These are phyloP conservation scores for Penicillium aurantiogriseum DNA, from an alignment of 2,329 filamentous ascomycete species.

Conservation along the genomic window DNA sequence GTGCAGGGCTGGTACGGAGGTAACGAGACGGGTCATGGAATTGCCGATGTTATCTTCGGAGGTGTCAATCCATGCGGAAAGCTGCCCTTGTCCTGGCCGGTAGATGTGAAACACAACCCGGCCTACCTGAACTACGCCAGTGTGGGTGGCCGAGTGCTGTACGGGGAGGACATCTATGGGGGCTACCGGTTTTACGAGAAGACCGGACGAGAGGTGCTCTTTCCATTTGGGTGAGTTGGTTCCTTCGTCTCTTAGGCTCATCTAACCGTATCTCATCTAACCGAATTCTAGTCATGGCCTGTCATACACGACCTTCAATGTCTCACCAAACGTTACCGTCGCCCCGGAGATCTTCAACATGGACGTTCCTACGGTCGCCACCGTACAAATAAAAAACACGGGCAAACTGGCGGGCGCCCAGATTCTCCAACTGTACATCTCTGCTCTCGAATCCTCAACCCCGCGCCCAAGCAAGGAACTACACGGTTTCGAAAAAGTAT, in stretches of 20 bases:
- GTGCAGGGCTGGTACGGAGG: slow-evolving; percentile 80
- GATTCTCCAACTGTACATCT: slow-evolving; percentile 51
- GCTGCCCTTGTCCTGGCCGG: slow-evolving; percentile 70
- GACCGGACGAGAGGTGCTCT: slow-evolving; percentile 60
- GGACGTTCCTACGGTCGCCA: slow-evolving; percentile 46
- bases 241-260: neutral
- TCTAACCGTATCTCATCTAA: neutral
- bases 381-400: slow-evolving; percentile 50
- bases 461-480: slow-evolving; percentile 44
- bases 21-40: slow-evolving; percentile 77
- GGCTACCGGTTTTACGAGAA: slow-evolving; percentile 79
- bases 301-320: slow-evolving; percentile 68
- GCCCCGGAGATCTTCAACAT: slow-evolving; percentile 35
- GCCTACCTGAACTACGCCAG: slow-evolving; percentile 69
- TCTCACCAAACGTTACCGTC: slow-evolving; percentile 42
- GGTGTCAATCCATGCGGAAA: slow-evolving; percentile 70
- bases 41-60: slow-evolving; percentile 73
- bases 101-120: slow-evolving; percentile 64
- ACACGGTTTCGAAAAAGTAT: slow-evolving; percentile 47
- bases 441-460: slow-evolving; percentile 26
- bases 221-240: slow-evolving; percentile 59
- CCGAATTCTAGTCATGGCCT: slow-evolving; percentile 59
- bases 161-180: slow-evolving; percentile 75
- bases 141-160: slow-evolving; percentile 69
- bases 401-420: slow-evolving; percentile 52